These are phyloP conservation scores for Solanum habrochaites DNA, from an alignment of 257 asterid genomes.

Conservation along the genomic window DNA sequence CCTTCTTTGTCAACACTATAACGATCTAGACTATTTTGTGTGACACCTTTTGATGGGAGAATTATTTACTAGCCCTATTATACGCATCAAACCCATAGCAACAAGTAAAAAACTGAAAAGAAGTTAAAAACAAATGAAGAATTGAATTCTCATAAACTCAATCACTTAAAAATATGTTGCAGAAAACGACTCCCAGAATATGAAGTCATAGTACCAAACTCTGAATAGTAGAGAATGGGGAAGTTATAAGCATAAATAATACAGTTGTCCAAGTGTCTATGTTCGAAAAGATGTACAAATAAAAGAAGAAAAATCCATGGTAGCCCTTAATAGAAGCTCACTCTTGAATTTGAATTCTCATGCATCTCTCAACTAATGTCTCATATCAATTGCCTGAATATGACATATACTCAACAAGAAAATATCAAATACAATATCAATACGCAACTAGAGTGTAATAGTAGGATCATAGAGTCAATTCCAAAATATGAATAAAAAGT, in stretches of 20 bases:
- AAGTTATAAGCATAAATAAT: neutral
- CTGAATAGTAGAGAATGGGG: neutral
- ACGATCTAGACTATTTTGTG: too few relatives aligned
- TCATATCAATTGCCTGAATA: neutral
- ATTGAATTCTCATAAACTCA: neutral
- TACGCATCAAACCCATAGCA: neutral
- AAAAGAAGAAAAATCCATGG: neutral
- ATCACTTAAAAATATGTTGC: too few relatives aligned
- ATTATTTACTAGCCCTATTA: neutral
- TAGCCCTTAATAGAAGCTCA: neutral
- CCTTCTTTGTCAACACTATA: neutral
- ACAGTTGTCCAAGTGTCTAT: neutral
- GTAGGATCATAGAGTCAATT: neutral
- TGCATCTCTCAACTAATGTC: neutral
- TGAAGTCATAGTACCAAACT: neutral
- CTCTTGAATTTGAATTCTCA: neutral
- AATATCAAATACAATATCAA: too few relatives aligned
- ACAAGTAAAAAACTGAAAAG: neutral
- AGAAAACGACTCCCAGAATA: neutral
- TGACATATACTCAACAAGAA: neutral
- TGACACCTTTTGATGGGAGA: neutral
- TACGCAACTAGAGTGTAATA: neutral
- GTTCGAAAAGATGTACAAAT: neutral
- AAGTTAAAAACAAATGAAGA: neutral
- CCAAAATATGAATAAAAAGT: neutral